phyloP scores from a whole-genome alignment of 306 rosid species.

The Rubus idaeus region DNA sequence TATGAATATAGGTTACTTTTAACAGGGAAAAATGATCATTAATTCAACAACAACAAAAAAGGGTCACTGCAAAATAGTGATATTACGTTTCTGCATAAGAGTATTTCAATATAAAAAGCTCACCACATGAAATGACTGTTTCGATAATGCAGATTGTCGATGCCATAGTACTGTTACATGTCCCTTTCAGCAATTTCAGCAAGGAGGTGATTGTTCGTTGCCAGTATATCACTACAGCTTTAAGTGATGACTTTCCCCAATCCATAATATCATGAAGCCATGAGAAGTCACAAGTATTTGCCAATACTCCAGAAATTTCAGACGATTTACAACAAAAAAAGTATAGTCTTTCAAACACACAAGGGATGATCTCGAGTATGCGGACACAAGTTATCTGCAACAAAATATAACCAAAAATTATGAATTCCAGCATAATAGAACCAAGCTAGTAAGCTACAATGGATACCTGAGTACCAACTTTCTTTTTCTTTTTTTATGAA shows the following conservation, averaged over 20 bases:
- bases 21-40: slow-evolving; percentile 1
- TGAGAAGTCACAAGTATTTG: slow-evolving; percentile 45
- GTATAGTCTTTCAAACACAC: slow-evolving; percentile 54
- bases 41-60: slow-evolving; percentile 3
- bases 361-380: slow-evolving; percentile 85
- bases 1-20: slow-evolving; percentile 27
- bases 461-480: neutral
- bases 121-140: slow-evolving; percentile 64
- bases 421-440: slow-evolving; percentile 34
- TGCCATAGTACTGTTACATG: slow-evolving; percentile 42
- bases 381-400: slow-evolving; percentile 97
- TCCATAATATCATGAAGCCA: slow-evolving; percentile 84
- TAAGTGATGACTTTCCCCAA: slow-evolving; percentile 94
- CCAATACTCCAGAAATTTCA: slow-evolving; percentile 34
- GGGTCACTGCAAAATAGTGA: slow-evolving; percentile 1
- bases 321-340: slow-evolving; percentile 29
- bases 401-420: slow-evolving; percentile 31
- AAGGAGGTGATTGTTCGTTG: slow-evolving; percentile 56
- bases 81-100: neutral
- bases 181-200: slow-evolving; percentile 63
- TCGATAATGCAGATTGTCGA: slow-evolving; percentile 55
- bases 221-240: slow-evolving; percentile 86
- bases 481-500: neutral
- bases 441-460: slow-evolving; percentile 5
- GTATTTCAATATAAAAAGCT: slow-evolving; percentile 33